These are phyloP conservation scores for Eucalyptus leucophloia DNA, from an alignment of 345 rosid genomes.

Conservation along the genomic window DNA sequence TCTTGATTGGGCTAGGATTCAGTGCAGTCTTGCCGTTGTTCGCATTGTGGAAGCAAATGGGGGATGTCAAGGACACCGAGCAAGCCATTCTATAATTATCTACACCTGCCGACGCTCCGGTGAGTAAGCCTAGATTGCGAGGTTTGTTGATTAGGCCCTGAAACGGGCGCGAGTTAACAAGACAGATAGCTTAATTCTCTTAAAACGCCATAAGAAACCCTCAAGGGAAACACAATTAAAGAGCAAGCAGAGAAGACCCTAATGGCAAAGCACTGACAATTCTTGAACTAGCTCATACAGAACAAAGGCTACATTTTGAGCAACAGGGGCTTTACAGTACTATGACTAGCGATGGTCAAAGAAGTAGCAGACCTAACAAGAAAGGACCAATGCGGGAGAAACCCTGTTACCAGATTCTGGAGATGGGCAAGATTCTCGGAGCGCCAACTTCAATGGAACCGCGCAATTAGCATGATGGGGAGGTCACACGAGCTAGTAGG, in stretches of 20 bases:
- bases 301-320: not conserved
- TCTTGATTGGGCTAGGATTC: not conserved
- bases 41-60: conserved; percentile 9
- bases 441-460: not conserved
- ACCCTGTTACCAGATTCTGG: not conserved
- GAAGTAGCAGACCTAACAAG: not conserved
- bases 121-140: not conserved
- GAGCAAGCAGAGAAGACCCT: not conserved
- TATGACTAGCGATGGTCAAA: not conserved
- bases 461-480: not conserved
- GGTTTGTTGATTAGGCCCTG: not conserved
- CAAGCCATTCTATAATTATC: conserved; percentile 29
- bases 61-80: conserved; percentile 40
- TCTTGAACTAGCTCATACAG: not conserved
- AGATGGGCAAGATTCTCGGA: not conserved
- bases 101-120: not conserved
- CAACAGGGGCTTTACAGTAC: not conserved
- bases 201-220: not conserved
- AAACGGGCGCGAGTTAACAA: not conserved
- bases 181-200: not conserved
- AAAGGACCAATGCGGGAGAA: not conserved
- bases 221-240: not conserved
- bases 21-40: conserved; percentile 6
- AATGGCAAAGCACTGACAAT: not conserved
- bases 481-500: not conserved